Conservation (phyloP, 495 filamentous ascomycete species). For the Neurospora sp. region DNA sequence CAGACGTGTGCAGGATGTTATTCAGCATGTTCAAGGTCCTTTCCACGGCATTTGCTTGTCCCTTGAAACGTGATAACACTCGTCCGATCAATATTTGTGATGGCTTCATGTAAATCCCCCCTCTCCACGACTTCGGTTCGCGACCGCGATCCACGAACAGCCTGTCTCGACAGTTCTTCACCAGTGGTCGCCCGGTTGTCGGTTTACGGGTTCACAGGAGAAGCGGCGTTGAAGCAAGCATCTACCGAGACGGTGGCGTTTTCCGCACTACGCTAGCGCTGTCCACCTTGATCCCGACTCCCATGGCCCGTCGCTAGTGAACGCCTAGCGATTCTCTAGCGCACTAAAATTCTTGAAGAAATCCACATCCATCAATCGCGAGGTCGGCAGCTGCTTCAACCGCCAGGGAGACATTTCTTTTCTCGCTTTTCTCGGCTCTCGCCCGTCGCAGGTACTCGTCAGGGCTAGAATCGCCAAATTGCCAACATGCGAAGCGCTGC, state of each 20-base stretch:
- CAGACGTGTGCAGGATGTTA: too few relatives aligned
- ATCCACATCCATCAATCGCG: background rate
- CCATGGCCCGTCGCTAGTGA: background rate
- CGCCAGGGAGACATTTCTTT: background rate
- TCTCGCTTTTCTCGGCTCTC: background rate
- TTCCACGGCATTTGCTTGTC: too few relatives aligned
- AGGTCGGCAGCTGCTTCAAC: background rate
- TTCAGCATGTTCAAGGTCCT: too few relatives aligned
- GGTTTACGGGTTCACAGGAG: background rate
- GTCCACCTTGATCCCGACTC: background rate
- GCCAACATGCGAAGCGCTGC: background rate
- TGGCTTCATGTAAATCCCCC: background rate
- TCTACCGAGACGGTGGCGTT: background rate
- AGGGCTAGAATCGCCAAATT: too few relatives aligned
- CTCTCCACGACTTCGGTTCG: background rate
- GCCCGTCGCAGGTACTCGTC: background rate
- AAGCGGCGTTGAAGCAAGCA: background rate
- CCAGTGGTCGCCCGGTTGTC: background rate
- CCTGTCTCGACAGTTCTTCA: background rate
- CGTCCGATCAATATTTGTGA: background rate
- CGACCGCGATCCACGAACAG: background rate
- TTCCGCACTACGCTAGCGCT: background rate
- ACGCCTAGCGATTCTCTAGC: background rate
- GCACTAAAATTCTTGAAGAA: background rate
- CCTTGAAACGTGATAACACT: too few relatives aligned